Conservation (phyloP, 176 grass and related monocot genomes). For the Eragrostis nindensis region DNA sequence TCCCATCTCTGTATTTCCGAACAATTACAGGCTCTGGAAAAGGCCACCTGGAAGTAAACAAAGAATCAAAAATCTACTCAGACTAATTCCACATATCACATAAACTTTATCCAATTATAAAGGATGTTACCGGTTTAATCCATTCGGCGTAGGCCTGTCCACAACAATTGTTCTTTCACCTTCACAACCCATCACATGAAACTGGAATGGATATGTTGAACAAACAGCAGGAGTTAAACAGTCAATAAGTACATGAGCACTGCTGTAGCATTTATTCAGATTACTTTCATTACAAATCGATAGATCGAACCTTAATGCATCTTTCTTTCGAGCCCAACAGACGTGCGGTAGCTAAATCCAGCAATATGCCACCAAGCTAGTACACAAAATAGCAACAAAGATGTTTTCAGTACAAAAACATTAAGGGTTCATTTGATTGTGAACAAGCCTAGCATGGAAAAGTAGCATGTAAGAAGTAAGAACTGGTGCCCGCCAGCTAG, state of each 20-base stretch:
- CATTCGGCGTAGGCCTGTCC: background rate
- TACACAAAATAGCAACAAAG: background rate
- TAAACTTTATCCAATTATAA: background rate
- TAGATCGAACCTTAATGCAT: no score
- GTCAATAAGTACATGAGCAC: no score
- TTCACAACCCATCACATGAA: background rate
- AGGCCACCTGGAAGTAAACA: background rate
- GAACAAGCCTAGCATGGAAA: no score
- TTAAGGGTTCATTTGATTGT: background rate
- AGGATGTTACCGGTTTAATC: background rate
- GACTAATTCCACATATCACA: background rate
- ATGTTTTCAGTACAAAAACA: background rate
- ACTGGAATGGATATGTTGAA: background rate
- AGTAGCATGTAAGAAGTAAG: no score
- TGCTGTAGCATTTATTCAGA: no score
- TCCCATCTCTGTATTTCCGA: background rate
- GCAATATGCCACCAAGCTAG: slow-evolving; percentile 11
- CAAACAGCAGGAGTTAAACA: no score
- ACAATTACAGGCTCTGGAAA: slow-evolving; percentile 7
- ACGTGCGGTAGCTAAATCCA: background rate
- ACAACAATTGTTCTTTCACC: background rate
- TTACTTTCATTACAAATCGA: no score
- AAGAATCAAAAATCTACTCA: background rate
- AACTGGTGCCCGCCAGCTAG: no score
- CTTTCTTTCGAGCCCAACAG: background rate